Base-by-base conservation (phyloP, 2,329 filamentous ascomycete genomes). In the Diaporthe vaccinii region DNA sequence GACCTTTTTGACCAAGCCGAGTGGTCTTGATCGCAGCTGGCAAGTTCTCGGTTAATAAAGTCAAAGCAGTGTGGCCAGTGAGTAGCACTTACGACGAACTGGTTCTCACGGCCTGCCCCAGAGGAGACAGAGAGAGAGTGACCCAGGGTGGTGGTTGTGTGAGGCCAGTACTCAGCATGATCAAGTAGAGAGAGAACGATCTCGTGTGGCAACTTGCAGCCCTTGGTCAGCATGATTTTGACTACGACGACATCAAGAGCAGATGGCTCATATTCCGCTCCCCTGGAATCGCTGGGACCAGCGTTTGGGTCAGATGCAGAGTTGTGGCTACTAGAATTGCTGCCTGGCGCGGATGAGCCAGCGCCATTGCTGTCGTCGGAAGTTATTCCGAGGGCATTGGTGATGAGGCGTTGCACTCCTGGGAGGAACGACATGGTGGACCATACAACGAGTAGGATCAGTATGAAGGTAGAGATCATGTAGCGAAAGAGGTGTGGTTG, bases 141-240 rank as follows among this genome's bases (percentile, higher is more conserved):
- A 8, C 77, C 75, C 74, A 79, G 83, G 67, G 82, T 80, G 59
- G 83, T 76, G 1, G 83, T 82, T 0, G 87, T 86, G 77, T 88
- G 88, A 20, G 87, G 87, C 91, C 91, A 93, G 81, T 92, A 93
- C 81, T 92, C 90, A 73, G 90, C 91, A 39, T 84, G 80, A 78
- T 93, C 91, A 72, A 92, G 81, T 61, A 93, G 86, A 61, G 82
- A 80, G 78, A 92, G 87, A 51, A 91, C 83, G 0, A 93, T 75
- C 76, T 92, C 91, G 2, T 84, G 80, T 0, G 91, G 91, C 1
- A 93, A 82, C 3, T 80, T 80, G 9, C 82, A 81, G 15, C 81
- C 83, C 71, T 84, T 84, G 36, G 79, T 79, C n/a, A 93, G 80
- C 80, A 89, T 85, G 17, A 84, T 79, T 72, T 88, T 89, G 15